Base-by-base conservation (phyloP, 108 stramenopile species). In the Cylindrotheca fusiformis region DNA sequence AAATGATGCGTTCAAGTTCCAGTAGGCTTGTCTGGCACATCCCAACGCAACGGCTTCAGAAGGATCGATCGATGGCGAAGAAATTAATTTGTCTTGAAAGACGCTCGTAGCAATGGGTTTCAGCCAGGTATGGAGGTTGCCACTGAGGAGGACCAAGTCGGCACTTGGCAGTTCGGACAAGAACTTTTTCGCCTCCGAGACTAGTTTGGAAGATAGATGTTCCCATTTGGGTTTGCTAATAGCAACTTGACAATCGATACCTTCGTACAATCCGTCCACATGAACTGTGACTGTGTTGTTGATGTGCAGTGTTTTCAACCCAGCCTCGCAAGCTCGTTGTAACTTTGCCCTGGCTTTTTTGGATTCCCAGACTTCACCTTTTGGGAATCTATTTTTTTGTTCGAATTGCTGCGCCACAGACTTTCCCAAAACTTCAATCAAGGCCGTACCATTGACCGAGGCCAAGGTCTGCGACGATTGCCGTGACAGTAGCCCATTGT, bases 381-480 rank as follows among this genome's bases (percentile, higher is more conserved):
- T 52, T 6, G 78, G 72, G 44, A 77, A 80, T n/a, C 65, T 56
- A 70, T 75, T 63, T 47, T 85, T 81, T 47, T 76, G 77, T 77
- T 85, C 87, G 69, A 88, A 88, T 67, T 83, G 82, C 52, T 80
- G 78, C 8, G 84, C 84, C 20, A 84, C 82, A 26, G 84, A 79
- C 52, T 80, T 65, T 24, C 71, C 82, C 48, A 77, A 58, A 12
- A 58, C 45, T 46, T 65, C 60, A 1, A 76, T 58, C 52, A 76
- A 57, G 26, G 54, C 14, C 22, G 50, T 24, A 5, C 68, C 75
- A 32, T 53, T 47, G 25, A 74, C 46, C 6, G 64, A 18, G 20
- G 47, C 53, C 21, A 59, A 28, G 22, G 32, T 67, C 57, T 48
- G 1, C 61, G 52, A 63, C 56, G 68, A 44, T 32, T 64, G 55